Conservation (phyloP, 2,329 filamentous ascomycete species). For the Nothophaeocryptopus gaeumannii region DNA sequence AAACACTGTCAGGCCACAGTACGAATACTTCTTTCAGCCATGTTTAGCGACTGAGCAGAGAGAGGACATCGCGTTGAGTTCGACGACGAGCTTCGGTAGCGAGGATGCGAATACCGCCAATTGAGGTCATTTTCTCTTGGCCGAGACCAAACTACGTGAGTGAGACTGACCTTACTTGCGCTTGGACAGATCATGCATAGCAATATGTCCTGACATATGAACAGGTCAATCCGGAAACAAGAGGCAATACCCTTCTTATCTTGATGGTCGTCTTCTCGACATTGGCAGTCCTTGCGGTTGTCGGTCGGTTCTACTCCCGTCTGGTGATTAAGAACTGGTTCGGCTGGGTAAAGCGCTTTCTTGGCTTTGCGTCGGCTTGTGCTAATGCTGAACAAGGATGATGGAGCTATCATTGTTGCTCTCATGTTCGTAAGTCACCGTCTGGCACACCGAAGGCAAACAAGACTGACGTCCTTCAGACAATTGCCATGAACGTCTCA, state of each 20-base stretch:
- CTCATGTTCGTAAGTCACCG: conserved; percentile 9
- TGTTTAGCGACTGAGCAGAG: too few relatives aligned
- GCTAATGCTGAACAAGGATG: background rate
- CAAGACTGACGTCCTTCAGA: conserved; percentile 7
- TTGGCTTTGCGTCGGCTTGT: background rate
- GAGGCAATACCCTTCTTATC: conserved; percentile 41
- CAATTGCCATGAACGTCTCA: conserved; percentile 38
- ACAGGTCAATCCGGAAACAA: conserved; percentile 37
- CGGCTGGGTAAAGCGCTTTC: conserved; percentile 34
- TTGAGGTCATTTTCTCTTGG: conserved; percentile 37
- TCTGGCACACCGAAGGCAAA: too few relatives aligned
- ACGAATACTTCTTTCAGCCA: too few relatives aligned
- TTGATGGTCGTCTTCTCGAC: conserved; percentile 40
- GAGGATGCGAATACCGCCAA: conserved; percentile 28
- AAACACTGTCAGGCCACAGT: too few relatives aligned
- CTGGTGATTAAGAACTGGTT: conserved; percentile 43
- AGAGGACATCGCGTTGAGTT: too few relatives aligned
- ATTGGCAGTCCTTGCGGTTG: conserved; percentile 38
- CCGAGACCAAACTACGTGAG: conserved; percentile 40
- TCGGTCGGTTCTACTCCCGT: conserved; percentile 41
- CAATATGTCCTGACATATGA: too few relatives aligned
- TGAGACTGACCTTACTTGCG: too few relatives aligned
- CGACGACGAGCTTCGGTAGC: background rate
- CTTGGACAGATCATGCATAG: too few relatives aligned
- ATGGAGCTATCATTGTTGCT: too few relatives aligned